These are phyloP conservation scores for Neofusicoccum laricinum DNA, from an alignment of 2,329 filamentous ascomycete genomes.

Conservation along the genomic window DNA sequence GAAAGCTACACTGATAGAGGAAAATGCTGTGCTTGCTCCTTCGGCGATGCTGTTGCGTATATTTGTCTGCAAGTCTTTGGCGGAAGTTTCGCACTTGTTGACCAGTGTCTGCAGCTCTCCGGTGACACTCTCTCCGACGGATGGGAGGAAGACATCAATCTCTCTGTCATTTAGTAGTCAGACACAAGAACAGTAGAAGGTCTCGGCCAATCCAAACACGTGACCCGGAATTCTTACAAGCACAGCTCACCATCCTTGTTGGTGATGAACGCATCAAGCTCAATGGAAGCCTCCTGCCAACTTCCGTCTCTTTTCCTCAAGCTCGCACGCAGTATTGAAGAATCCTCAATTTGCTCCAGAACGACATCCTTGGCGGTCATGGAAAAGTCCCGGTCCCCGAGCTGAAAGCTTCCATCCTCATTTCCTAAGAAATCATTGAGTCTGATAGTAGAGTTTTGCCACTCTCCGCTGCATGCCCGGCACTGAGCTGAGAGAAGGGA, in stretches of 20 bases:
- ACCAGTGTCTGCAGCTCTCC: neutral
- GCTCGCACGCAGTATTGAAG: neutral
- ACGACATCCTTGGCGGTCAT: neutral
- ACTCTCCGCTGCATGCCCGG: neutral
- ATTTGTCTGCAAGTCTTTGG: neutral
- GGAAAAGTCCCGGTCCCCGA: slow-evolving; percentile 11
- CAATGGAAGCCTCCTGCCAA: neutral
- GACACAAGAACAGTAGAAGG: neutral
- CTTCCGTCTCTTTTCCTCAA: neutral
- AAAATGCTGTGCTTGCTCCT: neutral
- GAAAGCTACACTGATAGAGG: neutral
- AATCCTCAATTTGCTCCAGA: neutral
- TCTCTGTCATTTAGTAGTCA: neutral
- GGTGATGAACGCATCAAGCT: slow-evolving; percentile 2
- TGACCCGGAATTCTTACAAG: neutral
- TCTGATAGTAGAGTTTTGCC: neutral
- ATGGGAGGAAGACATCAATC: neutral
- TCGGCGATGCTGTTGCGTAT: neutral
- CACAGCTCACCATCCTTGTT: slow-evolving; percentile 1
- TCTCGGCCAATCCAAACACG: neutral
- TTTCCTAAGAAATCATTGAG: slow-evolving; percentile 2
- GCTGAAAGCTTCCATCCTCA: neutral
- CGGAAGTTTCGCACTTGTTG: neutral
- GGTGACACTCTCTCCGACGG: neutral
- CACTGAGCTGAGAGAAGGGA: neutral